Conservation (phyloP, 2,329 filamentous ascomycete genomes). For the Exophiala calicioides region DNA sequence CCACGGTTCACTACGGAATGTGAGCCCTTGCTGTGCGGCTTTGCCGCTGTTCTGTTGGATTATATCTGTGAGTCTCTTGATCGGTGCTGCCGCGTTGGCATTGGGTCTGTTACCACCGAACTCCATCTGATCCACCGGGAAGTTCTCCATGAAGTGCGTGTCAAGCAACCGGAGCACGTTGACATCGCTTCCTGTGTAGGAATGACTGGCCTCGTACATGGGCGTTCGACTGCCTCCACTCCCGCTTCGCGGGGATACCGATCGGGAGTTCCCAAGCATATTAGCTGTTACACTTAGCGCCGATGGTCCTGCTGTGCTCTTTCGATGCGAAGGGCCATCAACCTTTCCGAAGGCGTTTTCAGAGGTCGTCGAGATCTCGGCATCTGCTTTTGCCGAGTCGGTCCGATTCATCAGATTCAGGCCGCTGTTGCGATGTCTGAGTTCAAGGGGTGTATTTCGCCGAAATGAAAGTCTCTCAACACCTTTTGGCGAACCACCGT, state of each 20-base stretch:
- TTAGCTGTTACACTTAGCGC: constrained; percentile 41
- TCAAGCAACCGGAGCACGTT: constrained; percentile 68
- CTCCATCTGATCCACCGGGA: constrained; percentile 61
- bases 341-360: constrained; percentile 66
- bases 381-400: constrained; percentile 60
- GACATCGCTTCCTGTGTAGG: constrained; percentile 76
- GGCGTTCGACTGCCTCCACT: constrained; percentile 33
- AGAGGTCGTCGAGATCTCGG: constrained; percentile 66
- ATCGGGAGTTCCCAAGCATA: constrained; percentile 30
- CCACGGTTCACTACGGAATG: constrained; percentile 61
- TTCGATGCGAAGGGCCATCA: constrained; percentile 53
- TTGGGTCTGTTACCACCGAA: constrained; percentile 79
- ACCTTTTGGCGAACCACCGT: constrained; percentile 13
- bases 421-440: constrained; percentile 56
- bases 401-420: constrained; percentile 62
- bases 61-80: constrained; percentile 56
- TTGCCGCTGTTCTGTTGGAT: constrained; percentile 34
- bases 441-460: constrained; percentile 22
- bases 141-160: constrained; percentile 73
- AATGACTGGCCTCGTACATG: constrained; percentile 68
- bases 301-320: constrained; percentile 37
- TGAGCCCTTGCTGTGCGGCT: constrained; percentile 19
- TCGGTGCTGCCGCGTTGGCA: constrained; percentile 56
- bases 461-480: constrained; percentile 27
- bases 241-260: constrained; percentile 26